Base-by-base conservation (phyloP, 257 asterid species). In the Parsonsia alboflavescens region DNA sequence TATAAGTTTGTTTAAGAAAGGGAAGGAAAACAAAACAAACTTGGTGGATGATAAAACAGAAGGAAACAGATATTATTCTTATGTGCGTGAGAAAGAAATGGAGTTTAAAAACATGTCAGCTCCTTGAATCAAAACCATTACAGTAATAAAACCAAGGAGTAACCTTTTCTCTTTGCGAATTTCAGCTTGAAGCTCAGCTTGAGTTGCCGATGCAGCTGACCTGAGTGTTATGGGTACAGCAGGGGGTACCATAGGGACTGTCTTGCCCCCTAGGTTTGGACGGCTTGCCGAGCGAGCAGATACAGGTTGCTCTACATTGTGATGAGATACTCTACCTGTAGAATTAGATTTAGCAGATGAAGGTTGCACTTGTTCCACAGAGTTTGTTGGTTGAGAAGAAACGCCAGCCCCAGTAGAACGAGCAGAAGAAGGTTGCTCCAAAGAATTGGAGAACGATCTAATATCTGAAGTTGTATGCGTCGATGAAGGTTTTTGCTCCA, bases 161-260 rank as follows among this genome's bases (percentile, higher is more conserved):
- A 56, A 91, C 97, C 92, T 89, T 77, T 91, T 91, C 74, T 91
- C 96, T 84, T 78, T 92, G 78, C 64, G 84, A 79, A 26, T 78
- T 62, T 87, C 88, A 30, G 77, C 71, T 70, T 80, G 90, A 75
- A 81, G 56, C 81, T 91, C 98, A n/a, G 75, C 76, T 50, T 86
- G 79, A 76, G 54, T 63, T 76, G 85, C 78, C 26, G 89, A 80
- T 46, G 75, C 77, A 24, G 62, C 79, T 52, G 93, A 81, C 86
- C 82, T 90, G 68, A 84, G 72, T 59, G 93, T 75, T 44, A 79
- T 76, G 64, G 94, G 87, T 59, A 86, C 85, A 76, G 36, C 77
- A 21, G 89, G 81, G 36, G 97, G 96, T 56, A 83, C 87, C 81
- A 79, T 74, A 44, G 90, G 36, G 79, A 68, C 82, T 9, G 89